Evolutionary conservation across 164 flowering plant species (phyloP).

Genomic region (Buxus sempervirens): DNA sequence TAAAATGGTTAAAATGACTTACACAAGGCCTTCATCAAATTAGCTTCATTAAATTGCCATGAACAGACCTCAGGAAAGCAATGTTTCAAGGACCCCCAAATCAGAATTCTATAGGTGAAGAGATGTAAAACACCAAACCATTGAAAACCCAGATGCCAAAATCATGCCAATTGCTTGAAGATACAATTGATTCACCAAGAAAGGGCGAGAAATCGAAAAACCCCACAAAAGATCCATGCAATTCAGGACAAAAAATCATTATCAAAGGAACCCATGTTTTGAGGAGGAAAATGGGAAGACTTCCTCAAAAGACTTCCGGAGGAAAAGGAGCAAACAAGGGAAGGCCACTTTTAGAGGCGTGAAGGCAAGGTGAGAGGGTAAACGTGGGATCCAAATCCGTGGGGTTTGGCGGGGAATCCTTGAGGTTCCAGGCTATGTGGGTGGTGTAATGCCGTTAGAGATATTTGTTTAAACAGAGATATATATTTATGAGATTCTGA

Average conservation of each 20-base stretch:
- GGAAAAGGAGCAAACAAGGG: not conserved
- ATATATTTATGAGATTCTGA: not conserved
- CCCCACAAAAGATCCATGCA: not conserved
- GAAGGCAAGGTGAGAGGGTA: not conserved
- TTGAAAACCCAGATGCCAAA: not conserved
- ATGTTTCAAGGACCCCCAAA: not conserved
- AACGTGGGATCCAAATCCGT: slow-evolving; percentile 2
- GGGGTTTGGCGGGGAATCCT: slow-evolving; percentile 9
- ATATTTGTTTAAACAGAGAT: not conserved
- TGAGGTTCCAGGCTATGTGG: not conserved
- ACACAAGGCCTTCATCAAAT: not conserved
- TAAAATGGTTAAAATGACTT: no score
- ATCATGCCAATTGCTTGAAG: not conserved
- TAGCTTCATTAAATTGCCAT: not conserved
- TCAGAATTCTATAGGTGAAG: not conserved
- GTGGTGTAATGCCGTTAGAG: not conserved
- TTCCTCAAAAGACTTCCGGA: not conserved
- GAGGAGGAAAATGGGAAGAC: not conserved
- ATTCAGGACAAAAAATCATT: not conserved
- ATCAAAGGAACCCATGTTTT: not conserved
- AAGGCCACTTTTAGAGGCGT: not conserved
- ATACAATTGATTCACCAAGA: not conserved
- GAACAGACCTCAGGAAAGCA: not conserved
- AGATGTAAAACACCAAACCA: not conserved
- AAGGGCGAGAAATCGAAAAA: not conserved